A percentile compares a stretch with the other conserved stretches of the same genome.
phyloP scores from a whole-genome alignment of 2,329 filamentous ascomycete genomes.

The Cladosporium sp. region DNA sequence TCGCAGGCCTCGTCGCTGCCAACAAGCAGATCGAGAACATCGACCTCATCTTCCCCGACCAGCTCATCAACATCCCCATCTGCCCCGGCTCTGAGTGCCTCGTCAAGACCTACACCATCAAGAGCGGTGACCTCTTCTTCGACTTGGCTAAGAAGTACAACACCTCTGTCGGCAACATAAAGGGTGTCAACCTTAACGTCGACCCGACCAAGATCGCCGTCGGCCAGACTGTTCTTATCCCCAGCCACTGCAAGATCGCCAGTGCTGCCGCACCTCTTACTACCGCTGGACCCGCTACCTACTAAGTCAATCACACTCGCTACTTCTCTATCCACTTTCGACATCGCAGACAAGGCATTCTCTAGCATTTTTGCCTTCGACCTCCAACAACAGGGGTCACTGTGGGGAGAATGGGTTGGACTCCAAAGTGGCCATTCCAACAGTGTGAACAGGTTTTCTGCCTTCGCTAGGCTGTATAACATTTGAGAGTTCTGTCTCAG shows the following conservation, averaged over 20 bases:
- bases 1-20: slow-evolving; percentile 23
- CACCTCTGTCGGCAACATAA: slow-evolving; percentile 28
- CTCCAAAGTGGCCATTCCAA: not conserved
- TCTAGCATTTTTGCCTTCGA: not conserved
- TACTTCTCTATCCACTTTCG: not conserved
- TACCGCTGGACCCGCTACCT: not conserved
- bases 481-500: not conserved
- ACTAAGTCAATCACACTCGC: not conserved
- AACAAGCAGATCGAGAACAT: slow-evolving; percentile 29
- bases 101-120: slow-evolving; percentile 28
- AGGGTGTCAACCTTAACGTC: slow-evolving; percentile 27
- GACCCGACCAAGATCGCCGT: slow-evolving; percentile 22
- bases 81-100: slow-evolving; percentile 27
- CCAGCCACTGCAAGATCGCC: slow-evolving; percentile 19
- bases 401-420: not conserved
- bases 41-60: slow-evolving; percentile 24
- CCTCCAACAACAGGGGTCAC: not conserved
- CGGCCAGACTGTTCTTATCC: slow-evolving; percentile 23
- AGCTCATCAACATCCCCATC: slow-evolving; percentile 31
- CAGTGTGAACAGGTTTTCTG: not conserved
- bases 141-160: slow-evolving; percentile 25
- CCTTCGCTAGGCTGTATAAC: not conserved
- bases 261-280: not conserved
- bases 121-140: slow-evolving; percentile 27
- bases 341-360: not conserved